Evolutionary conservation across 169 alveolate species (phyloP), one percentile per base, ranked within the genome.

Genomic region (Neospora caninum): DNA sequence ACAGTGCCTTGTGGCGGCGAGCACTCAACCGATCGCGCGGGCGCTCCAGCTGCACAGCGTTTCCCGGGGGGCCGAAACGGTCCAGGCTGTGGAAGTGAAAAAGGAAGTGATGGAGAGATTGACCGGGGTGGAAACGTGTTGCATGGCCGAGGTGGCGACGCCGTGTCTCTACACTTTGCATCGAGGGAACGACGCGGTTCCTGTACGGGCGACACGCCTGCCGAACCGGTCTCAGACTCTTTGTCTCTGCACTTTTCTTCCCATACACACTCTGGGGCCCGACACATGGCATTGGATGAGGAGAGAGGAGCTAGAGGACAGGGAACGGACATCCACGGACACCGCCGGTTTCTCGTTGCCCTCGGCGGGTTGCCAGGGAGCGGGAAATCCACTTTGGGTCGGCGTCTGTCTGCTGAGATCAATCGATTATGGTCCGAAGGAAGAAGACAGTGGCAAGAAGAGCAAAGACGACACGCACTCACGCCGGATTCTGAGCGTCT

Each of bases 361-460:
- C 67, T 82, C 13, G 89, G 69, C 31, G 89, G 89, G 18, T 4
- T 82, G 22, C 89, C 89, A 0, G 89, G 89, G 41, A 82, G 89
- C 89, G 89, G 89, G 43, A 82, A 82, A 31, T 82, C 89, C 53
- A 82, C 89, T 27, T 22, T 82, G 7, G 89, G 54, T 18, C 34
- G 67, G 16, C 43, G 31, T 0, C 89, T 82, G 18, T 64, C 89
- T 6, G 89, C 54, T 22, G 67, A 82, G 89, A 38, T 82, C 38
- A 42, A 82, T 16, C 54, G 67, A 16, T 29, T 82, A 36, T 18
- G 53, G 67, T 9, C n/a, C 4, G 69, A 82, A 38, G 20, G 86
- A n/a, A 18, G 86, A n/a, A 16, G 31, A 43, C 86, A 78, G 86
- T 20, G 39, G 39, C n/a, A 20, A 20, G 86, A 78, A 20, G 86